phyloP scores from a whole-genome alignment of 1,139 yeast genomes.

The Zygotorulaspora mrakii region DNA sequence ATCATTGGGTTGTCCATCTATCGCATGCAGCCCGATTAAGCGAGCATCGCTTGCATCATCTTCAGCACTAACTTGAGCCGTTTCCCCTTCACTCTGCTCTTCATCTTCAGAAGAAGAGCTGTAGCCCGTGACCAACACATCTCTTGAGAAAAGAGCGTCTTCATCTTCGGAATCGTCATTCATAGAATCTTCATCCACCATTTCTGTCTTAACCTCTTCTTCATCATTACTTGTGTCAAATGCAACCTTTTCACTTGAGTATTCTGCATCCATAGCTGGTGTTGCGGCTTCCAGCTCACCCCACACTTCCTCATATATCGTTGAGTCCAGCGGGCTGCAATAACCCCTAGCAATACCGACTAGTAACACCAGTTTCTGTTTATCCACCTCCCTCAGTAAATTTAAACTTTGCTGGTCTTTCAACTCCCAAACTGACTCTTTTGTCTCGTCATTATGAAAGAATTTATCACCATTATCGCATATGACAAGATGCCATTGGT shows the following conservation, averaged over 20 bases:
- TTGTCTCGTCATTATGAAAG: slow-evolving; percentile 39
- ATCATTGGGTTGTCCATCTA: neutral
- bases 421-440: slow-evolving; percentile 40
- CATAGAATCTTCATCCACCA: slow-evolving; percentile 14
- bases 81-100: slow-evolving; percentile 6
- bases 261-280: slow-evolving; percentile 10
- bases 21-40: slow-evolving; percentile 6
- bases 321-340: slow-evolving; percentile 9
- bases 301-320: slow-evolving; percentile 27
- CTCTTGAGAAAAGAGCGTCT: slow-evolving; percentile 6
- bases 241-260: slow-evolving; percentile 5
- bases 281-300: slow-evolving; percentile 18
- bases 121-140: slow-evolving; percentile 14
- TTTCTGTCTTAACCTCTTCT: slow-evolving; percentile 12
- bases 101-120: slow-evolving; percentile 18
- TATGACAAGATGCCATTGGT: slow-evolving; percentile 44
- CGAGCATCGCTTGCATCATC: slow-evolving; percentile 6
- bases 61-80: neutral
- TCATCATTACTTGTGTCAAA: neutral
- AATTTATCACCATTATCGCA: slow-evolving; percentile 46
- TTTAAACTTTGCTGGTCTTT: slow-evolving; percentile 36
- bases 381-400: slow-evolving; percentile 37
- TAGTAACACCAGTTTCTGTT: slow-evolving; percentile 38
- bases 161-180: slow-evolving; percentile 19
- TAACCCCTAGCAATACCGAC: slow-evolving; percentile 49